phyloP scores from a whole-genome alignment of 2,329 filamentous ascomycete species.

The Fusarium robinianum region DNA sequence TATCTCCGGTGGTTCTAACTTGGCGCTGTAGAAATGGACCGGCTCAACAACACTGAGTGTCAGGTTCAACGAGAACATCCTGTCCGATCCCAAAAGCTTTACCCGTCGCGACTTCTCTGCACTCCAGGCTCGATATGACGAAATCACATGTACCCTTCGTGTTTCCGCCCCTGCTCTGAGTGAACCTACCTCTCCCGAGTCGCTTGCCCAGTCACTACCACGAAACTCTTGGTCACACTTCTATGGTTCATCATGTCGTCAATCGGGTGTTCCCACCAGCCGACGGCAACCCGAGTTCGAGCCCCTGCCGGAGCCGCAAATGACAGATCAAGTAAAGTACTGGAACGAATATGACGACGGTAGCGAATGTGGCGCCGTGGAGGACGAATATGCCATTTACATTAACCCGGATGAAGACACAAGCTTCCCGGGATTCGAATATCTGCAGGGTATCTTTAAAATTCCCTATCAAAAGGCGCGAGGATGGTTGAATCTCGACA shows the following conservation, averaged over 20 bases:
- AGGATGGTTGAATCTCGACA: constrained; percentile 51
- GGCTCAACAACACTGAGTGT: constrained; percentile 67
- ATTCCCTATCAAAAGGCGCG: constrained; percentile 56
- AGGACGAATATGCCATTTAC: constrained; percentile 70
- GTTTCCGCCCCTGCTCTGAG: constrained; percentile 49
- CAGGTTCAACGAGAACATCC: constrained; percentile 69
- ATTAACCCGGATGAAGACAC: constrained; percentile 68
- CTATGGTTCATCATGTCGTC: constrained; percentile 3
- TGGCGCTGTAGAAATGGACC: constrained; percentile 71
- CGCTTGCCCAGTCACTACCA: constrained; percentile 21
- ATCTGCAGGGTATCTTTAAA: constrained; percentile 58
- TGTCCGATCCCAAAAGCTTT: constrained; percentile 71
- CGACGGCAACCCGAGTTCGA: constrained; percentile 38
- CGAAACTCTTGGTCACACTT: constrained; percentile 18
- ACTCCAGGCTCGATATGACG: constrained; percentile 56
- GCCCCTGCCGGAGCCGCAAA: constrained; percentile 38
- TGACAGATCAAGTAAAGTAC: constrained; percentile 54
- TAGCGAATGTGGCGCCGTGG: constrained; percentile 65
- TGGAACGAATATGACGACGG: constrained; percentile 90
- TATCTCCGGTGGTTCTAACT: constrained; percentile 10
- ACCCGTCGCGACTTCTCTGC: constrained; percentile 65
- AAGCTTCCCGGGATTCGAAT: constrained; percentile 66
- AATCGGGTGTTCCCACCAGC: constrained; percentile 36
- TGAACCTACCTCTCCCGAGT: constrained; percentile 47
- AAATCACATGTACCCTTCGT: constrained; percentile 53